phyloP scores from a whole-genome alignment of 176 grass and related monocot genomes.

The Leersia perrieri region DNA sequence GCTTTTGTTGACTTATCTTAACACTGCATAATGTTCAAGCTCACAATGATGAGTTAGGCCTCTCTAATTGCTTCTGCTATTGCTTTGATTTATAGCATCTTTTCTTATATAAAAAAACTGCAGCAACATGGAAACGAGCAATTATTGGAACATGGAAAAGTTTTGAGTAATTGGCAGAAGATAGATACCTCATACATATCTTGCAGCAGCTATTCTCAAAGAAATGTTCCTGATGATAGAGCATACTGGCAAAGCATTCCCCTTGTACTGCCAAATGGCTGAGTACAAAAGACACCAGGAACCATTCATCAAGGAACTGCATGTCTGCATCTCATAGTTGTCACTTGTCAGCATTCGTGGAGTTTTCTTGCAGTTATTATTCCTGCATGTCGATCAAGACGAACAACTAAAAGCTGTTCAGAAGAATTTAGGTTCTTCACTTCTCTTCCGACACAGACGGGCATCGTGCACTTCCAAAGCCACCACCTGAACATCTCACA shows the following conservation, averaged over 20 bases:
- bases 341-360: not conserved
- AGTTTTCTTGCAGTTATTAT: slow-evolving; percentile 1
- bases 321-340: not conserved
- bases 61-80: not conserved
- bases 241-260: not conserved
- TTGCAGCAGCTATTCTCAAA: not conserved
- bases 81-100: slow-evolving; percentile 14
- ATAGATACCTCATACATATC: not conserved
- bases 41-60: slow-evolving; percentile 40
- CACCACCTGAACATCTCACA: not conserved
- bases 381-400: not conserved
- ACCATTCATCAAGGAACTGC: not conserved
- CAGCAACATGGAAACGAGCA: slow-evolving; percentile 2
- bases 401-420: not conserved
- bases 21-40: slow-evolving; percentile 31
- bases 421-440: slow-evolving; percentile 9
- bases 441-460: not conserved
- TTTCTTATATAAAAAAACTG: not conserved
- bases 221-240: slow-evolving; percentile 1
- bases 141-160: slow-evolving; percentile 32
- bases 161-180: slow-evolving; percentile 13
- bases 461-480: not conserved
- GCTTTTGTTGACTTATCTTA: slow-evolving; percentile 48
- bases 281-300: not conserved
- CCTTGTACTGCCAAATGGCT: not conserved